These are phyloP conservation scores for Chamaecyparis obtusa DNA, from an alignment of 75 land plant genomes.

Conservation along the genomic window DNA sequence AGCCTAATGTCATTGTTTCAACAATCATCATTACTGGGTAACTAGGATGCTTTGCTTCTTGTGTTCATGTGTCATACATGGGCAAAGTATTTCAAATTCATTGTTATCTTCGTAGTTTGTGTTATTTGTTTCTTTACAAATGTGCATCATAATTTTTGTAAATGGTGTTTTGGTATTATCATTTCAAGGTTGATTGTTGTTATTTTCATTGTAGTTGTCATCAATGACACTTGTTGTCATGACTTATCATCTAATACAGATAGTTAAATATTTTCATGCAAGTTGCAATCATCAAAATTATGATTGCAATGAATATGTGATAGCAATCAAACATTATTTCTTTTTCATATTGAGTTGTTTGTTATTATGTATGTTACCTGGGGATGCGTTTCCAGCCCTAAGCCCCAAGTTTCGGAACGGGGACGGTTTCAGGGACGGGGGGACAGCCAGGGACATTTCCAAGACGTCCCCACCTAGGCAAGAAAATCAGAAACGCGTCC, in stretches of 20 bases:
- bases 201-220: too few species aligned
- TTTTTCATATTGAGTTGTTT: too few species aligned
- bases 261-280: too few species aligned
- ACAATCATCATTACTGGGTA: slow-evolving; percentile 60
- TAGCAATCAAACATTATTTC: neutral
- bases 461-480: too few species aligned
- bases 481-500: too few species aligned
- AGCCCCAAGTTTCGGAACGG: too few species aligned
- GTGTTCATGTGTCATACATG: neutral
- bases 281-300: neutral
- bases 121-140: neutral
- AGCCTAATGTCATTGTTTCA: slow-evolving; percentile 42
- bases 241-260: too few species aligned
- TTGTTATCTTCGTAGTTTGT: neutral
- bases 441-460: too few species aligned
- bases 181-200: neutral
- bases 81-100: neutral
- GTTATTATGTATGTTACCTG: too few species aligned
- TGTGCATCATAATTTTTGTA: neutral
- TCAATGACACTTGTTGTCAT: too few species aligned
- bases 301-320: neutral
- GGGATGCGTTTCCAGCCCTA: too few species aligned
- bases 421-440: too few species aligned
- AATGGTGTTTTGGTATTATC: neutral
- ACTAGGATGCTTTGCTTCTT: neutral